Evolutionary conservation across 441 rosid species (phyloP).

Genomic region (Syzygium syzygioides): DNA sequence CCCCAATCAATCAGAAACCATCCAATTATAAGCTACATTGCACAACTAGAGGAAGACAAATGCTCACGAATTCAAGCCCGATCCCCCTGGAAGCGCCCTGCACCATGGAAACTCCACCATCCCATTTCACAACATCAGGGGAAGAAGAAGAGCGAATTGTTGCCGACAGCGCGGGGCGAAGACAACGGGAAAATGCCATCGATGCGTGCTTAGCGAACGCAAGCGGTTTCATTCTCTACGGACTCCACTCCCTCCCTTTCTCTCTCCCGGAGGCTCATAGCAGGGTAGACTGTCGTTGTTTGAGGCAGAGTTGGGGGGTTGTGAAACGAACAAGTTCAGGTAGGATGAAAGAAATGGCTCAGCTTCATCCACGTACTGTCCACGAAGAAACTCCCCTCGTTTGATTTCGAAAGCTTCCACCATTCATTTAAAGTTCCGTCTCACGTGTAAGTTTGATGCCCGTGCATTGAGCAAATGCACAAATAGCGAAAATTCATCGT

Average conservation of each 20-base stretch:
- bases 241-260: neutral
- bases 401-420: neutral
- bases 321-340: neutral
- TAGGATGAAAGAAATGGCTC: neutral
- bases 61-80: slow-evolving; percentile 80
- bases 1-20: neutral
- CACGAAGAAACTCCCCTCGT: neutral
- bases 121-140: slow-evolving; percentile 24
- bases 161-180: neutral
- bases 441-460: no score
- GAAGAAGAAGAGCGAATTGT: slow-evolving; percentile 15
- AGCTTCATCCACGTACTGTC: neutral
- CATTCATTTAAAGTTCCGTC: neutral
- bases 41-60: neutral
- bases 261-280: neutral
- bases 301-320: neutral
- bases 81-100: slow-evolving; percentile 95
- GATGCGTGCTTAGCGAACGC: neutral
- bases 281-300: neutral
- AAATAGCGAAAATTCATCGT: no score
- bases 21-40: neutral
- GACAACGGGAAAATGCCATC: neutral
- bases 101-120: slow-evolving; percentile 79
- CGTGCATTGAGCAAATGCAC: no score
- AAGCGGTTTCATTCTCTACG: neutral